phyloP scores from a whole-genome alignment of 495 filamentous ascomycete genomes.

The Penicillium paradoxum region DNA sequence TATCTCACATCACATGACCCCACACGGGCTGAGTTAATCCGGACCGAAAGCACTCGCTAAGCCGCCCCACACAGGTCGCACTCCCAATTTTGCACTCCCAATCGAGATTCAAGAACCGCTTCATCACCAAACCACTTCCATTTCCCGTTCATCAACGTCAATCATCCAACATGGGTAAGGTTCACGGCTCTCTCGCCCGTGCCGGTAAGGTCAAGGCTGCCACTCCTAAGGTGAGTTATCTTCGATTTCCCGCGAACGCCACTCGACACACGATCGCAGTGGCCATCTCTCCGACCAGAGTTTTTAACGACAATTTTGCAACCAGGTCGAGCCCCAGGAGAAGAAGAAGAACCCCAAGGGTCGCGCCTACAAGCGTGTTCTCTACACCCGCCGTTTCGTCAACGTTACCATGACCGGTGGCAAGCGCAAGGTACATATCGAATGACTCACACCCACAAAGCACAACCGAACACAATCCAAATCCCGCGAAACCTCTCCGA shows the following conservation, averaged over 20 bases:
- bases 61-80: constrained; percentile 29
- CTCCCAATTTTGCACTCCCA: constrained; percentile 31
- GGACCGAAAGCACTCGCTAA: constrained; percentile 21
- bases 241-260: constrained; percentile 7
- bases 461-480: constrained; percentile 3
- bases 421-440: constrained; percentile 85
- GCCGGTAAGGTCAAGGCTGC: constrained; percentile 95
- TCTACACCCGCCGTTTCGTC: constrained; percentile 97
- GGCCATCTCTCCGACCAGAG: constrained; percentile 6
- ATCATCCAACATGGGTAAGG: constrained; percentile 36
- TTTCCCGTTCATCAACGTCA: constrained; percentile 24
- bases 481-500: neutral
- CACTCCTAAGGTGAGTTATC: constrained; percentile 71
- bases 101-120: constrained; percentile 22
- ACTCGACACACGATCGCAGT: constrained; percentile 13
- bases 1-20: constrained; percentile 6
- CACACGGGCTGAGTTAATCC: constrained; percentile 12
- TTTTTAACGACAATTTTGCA: constrained; percentile 21
- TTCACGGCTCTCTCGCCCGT: constrained; percentile 67
- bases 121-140: constrained; percentile 27
- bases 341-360: constrained; percentile 75
- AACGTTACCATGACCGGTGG: constrained; percentile 98
- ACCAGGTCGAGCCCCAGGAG: constrained; percentile 42
- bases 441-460: constrained; percentile 12
- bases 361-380: constrained; percentile 95